These are phyloP conservation scores for Mortierella sp. DNA, from an alignment of 371 early-diverging fungal genomes.

Conservation along the genomic window DNA sequence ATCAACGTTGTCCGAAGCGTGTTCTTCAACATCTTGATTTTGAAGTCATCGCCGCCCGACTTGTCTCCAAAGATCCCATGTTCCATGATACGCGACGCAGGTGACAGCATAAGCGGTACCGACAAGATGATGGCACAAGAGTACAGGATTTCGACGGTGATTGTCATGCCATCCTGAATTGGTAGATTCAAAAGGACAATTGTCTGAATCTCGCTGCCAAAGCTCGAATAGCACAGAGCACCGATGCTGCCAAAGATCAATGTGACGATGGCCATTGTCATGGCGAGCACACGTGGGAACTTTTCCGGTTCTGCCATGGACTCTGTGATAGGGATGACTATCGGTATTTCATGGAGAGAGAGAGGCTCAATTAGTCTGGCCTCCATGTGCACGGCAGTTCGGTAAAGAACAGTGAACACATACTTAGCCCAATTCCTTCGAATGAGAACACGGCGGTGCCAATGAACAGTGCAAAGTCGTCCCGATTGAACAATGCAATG, in stretches of 20 bases:
- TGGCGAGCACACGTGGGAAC: conserved; percentile 68
- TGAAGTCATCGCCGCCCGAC: conserved; percentile 47
- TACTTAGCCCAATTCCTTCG: conserved; percentile 81
- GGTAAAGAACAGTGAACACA: conserved; percentile 11
- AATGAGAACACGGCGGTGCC: conserved; percentile 84
- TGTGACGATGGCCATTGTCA: conserved; percentile 68
- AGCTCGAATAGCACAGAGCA: conserved; percentile 72
- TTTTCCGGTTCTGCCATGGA: conserved; percentile 67
- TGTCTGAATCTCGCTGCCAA: conserved; percentile 74
- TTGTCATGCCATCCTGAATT: conserved; percentile 56
- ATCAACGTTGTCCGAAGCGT: conserved; percentile 63
- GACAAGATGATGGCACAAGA: conserved; percentile 79
- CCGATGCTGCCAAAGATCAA: conserved; percentile 72
- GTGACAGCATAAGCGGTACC: conserved; percentile 76
- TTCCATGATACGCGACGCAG: conserved; percentile 78
- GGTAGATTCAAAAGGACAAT: conserved; percentile 76
- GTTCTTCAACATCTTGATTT: conserved; percentile 77
- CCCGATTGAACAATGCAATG: conserved; percentile 63
- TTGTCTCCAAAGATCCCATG: conserved; percentile 57
- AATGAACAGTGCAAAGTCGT: conserved; percentile 74
- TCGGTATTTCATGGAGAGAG: conserved; percentile 3
- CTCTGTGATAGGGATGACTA: conserved; percentile 66
- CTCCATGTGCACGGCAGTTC: too few species aligned
- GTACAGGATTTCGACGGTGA: conserved; percentile 73
- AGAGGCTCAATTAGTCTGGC: not conserved